These are phyloP conservation scores for Polychytrium aggregatum DNA, from an alignment of 192 early-diverging fungal genomes.

Conservation along the genomic window DNA sequence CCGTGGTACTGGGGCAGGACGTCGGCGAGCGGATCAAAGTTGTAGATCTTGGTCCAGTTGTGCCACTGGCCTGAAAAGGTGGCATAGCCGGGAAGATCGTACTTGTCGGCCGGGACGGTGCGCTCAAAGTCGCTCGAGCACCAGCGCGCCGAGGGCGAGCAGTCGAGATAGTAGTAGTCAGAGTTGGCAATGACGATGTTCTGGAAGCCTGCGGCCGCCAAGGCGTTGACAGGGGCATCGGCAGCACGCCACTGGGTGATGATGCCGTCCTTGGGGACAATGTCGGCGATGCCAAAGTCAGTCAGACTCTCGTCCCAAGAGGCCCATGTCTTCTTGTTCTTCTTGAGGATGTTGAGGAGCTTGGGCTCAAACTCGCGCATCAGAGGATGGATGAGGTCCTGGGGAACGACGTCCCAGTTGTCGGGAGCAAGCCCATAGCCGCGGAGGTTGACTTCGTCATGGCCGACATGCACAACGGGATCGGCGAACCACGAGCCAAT, in stretches of 20 bases:
- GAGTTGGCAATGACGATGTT: slow-evolving; percentile 12
- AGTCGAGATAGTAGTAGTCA: slow-evolving; percentile 15
- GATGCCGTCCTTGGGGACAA: slow-evolving; percentile 30
- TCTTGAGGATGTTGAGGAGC: no score
- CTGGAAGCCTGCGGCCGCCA: not conserved
- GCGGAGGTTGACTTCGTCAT: slow-evolving; percentile 15
- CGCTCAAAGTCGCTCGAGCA: no score
- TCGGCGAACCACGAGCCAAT: slow-evolving; percentile 59
- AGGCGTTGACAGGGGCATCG: slow-evolving; percentile 6
- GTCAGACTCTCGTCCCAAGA: no score
- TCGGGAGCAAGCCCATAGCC: slow-evolving; percentile 5
- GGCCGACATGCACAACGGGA: slow-evolving; percentile 58
- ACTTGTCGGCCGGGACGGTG: no score
- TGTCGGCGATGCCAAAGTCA: not conserved
- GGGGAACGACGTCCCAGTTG: not conserved
- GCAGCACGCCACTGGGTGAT: slow-evolving; percentile 68
- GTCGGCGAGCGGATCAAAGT: slow-evolving; percentile 10
- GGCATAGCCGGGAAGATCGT: slow-evolving; percentile 8
- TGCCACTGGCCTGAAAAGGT: no score
- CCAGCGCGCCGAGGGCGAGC: slow-evolving; percentile 6
- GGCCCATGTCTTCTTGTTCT: no score
- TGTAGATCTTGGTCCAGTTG: slow-evolving; percentile 20
- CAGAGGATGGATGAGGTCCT: no score
- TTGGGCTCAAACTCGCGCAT: no score
- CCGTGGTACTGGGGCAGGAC: not conserved